Evolutionary conservation across 2,329 filamentous ascomycete genomes (phyloP), one percentile per base, ranked within the genome.

Genomic region (Didymella keratinophila): DNA sequence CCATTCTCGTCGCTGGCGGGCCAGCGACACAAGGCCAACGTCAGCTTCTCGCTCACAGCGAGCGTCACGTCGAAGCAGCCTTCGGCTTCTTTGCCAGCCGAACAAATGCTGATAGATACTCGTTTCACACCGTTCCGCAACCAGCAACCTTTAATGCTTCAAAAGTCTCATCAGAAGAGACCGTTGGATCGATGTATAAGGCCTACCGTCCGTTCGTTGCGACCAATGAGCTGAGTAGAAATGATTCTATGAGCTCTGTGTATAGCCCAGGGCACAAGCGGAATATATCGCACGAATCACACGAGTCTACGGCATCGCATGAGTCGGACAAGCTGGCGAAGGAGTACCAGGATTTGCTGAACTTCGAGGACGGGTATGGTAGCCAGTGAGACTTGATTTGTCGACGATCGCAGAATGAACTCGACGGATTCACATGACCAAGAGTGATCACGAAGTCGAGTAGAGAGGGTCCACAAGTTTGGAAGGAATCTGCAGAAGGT

Each of bases 331-430:
- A 64, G 34, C 37, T 72, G 36, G 71, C 71, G 1, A 49, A 41
- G 47, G 70, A 73, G 56, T 74, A 74, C 42, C 67, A 62, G 37
- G 66, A 65, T 16, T 49, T 74, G 16, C 65, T 68, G 0, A 36
- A 49, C 0, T 71, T 62, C 47, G 69, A 61, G n/a, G 25, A 63
- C 0, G 70, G 67, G 4, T 72, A 71, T 48, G 60, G 60, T 12
- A 46, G 28, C 14, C 9, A 23, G 11, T 58, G 27, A 57, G 11
- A 4, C n/a, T 9, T 32, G 1, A 11, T 28, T 3, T 10, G 2
- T 16, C 5, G 14, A 42, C 11, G 27, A 10, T 10, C 27, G 27
- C 27, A 28, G 27, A 28, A 32, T 32, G 30, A 1, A 32, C 7
- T 14, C 3, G 16, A 32, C 6, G 12, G 5, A 11, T 32, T 3